phyloP scores from a whole-genome alignment of 2,329 filamentous ascomycete species.

The Diaporthe destruens region DNA sequence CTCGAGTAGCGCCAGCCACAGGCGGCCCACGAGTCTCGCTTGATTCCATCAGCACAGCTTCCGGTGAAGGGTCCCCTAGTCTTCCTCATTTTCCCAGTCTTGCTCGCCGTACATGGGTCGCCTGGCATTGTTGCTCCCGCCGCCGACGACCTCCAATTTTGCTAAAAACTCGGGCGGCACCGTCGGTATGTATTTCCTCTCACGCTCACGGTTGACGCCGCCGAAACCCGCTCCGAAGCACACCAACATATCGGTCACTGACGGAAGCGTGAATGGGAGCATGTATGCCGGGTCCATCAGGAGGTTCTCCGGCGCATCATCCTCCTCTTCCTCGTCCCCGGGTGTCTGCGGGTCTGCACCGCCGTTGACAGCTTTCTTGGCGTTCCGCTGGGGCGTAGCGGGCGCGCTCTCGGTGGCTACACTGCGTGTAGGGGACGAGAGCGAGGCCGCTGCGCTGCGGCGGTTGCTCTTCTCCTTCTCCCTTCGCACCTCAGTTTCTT shows the following conservation, averaged over 20 bases:
- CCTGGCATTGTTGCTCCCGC: slow-evolving; percentile 54
- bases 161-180: slow-evolving; percentile 93
- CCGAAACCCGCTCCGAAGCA: slow-evolving; percentile 96
- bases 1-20: slow-evolving; percentile 18
- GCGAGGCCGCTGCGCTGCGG: slow-evolving; percentile 58
- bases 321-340: slow-evolving; percentile 69
- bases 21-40: slow-evolving; percentile 23
- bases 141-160: slow-evolving; percentile 77
- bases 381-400: slow-evolving; percentile 56
- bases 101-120: slow-evolving; percentile 72
- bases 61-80: slow-evolving; percentile 49
- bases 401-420: slow-evolving; percentile 55
- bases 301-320: slow-evolving; percentile 79
- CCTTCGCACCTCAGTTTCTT: slow-evolving; percentile 74
- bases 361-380: slow-evolving; percentile 55
- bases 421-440: slow-evolving; percentile 47
- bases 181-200: slow-evolving; percentile 94
- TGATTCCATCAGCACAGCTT: slow-evolving; percentile 17
- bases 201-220: slow-evolving; percentile 89
- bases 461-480: slow-evolving; percentile 61
- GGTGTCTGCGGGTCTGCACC: slow-evolving; percentile 52
- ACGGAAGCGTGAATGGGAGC: slow-evolving; percentile 94
- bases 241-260: slow-evolving; percentile 96
- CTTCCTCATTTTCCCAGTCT: slow-evolving; percentile 77
- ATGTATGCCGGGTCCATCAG: slow-evolving; percentile 91